Base-by-base conservation (phyloP, 1,284 basidiomycete genomes). In the Lignosus rhinocerotis region DNA sequence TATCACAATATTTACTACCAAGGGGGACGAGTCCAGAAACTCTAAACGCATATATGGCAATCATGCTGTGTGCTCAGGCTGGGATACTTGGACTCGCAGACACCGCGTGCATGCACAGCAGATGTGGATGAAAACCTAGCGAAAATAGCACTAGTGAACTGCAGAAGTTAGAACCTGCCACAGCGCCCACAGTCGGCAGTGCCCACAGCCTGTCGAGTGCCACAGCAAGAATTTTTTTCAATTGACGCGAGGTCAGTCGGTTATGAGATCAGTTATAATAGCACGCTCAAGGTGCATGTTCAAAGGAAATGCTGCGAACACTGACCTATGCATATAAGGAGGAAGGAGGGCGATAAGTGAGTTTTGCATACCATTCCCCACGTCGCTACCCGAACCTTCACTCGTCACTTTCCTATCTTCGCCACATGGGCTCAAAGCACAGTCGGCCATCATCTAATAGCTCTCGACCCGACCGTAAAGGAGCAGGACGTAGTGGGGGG, bases 341-440 rank as follows among this genome's bases (percentile, higher is more conserved):
- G 5, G 8, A 39, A 12, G 36, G 36, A 6, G 11, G 9, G 16
- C 47, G 31, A 44, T 45, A 33, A 39, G 21, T 50, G 8, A n/a
- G 8, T 47, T 45, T 19, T 42, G 19, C 54, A 55, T 31, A 41
- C 47, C 39, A n/a, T 55, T 38, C 54, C 46, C 31, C 45, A 32
- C 45, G 5, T 38, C 34, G 31, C 36, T 31, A 36, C 47, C 16
- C 30, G 34, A 11, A 44, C 38, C 36, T 34, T 17, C 45, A 7
- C 14, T 36, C 45, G 21, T 45, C 49, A 44, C 36, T 41, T 17
- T 11, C 48, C 10, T 17, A 34, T 42, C 19, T 12, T 39, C 30
- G 31, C n/a, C 43, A 38, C 43, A 56, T 56, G 55, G 55, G 55
- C 21, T 30, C 43, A 31, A 49, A 56, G 4, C 36, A 39, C 34